Percentiles rank a stretch among this genome's conserved stretches.
Conservation (phyloP, 257 asterid genomes). For the Gentiana straminea region DNA sequence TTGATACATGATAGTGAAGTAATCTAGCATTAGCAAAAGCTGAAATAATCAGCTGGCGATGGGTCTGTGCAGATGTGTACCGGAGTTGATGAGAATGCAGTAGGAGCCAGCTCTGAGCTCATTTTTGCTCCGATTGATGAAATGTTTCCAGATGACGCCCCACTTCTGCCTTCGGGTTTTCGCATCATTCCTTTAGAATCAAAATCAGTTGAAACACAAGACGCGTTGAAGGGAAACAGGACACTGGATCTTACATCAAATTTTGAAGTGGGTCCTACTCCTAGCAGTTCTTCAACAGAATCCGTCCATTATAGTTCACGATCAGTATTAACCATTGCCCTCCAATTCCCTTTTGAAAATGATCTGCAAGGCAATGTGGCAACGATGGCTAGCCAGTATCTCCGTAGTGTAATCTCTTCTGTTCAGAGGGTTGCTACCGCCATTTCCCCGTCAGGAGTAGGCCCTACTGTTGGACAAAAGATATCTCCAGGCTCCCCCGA, state of each 20-base stretch:
- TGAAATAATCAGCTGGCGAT: conserved; percentile 7
- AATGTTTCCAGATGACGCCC: conserved; percentile 92
- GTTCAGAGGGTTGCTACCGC: conserved; percentile 96
- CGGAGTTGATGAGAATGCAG: conserved; percentile 81
- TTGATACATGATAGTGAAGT: neutral
- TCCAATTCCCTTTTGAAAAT: conserved; percentile 88
- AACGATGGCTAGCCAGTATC: conserved; percentile 81
- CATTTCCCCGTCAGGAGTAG: conserved; percentile 60
- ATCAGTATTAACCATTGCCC: conserved; percentile 84
- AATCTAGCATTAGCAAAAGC: neutral
- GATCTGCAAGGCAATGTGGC: conserved; percentile 75
- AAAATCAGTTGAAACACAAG: conserved; percentile 57
- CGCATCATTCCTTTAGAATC: conserved; percentile 83
- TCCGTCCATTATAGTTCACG: conserved; percentile 36
- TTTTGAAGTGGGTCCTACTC: conserved; percentile 55
- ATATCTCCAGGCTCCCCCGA: conserved; percentile 69
- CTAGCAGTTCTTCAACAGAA: conserved; percentile 20
- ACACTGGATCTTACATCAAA: conserved; percentile 81
- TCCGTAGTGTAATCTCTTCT: conserved; percentile 87
- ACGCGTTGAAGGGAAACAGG: conserved; percentile 20
- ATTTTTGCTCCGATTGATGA: conserved; percentile 95
- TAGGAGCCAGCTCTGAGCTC: conserved; percentile 91
- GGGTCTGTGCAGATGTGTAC: conserved; percentile 68
- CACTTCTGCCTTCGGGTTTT: conserved; percentile 86
- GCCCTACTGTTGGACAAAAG: conserved; percentile 45